These are phyloP conservation scores for Blastobotrys americana DNA, from an alignment of 805 yeast genomes.

Conservation along the genomic window DNA sequence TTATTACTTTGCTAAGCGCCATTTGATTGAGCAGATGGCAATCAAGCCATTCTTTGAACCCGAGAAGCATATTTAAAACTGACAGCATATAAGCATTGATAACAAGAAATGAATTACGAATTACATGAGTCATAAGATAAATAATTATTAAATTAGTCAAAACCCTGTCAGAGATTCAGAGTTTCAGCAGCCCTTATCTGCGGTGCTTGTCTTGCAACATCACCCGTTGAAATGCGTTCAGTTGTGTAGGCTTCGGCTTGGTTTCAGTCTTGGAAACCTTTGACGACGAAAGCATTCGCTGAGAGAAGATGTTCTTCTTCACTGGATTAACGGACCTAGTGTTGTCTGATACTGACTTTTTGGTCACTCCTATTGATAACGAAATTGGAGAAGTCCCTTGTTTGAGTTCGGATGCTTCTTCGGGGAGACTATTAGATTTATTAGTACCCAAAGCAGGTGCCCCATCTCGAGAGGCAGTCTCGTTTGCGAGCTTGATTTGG, in stretches of 20 bases:
- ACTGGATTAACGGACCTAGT: background rate
- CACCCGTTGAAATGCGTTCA: slow-evolving; percentile 16
- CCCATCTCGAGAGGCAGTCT: no score
- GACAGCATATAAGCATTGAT: background rate
- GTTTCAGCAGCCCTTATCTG: no score
- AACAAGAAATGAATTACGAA: background rate
- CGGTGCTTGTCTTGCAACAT: no score
- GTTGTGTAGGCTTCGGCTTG: slow-evolving; percentile 7
- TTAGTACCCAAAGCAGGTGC: no score
- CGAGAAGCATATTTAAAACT: slow-evolving; percentile 3
- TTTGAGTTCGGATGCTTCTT: background rate
- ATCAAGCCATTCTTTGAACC: slow-evolving; percentile 38
- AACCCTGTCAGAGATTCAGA: no score
- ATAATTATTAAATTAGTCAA: no score
- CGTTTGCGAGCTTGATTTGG: slow-evolving; percentile 46
- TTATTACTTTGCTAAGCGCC: slow-evolving; percentile 52
- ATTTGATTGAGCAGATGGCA: slow-evolving; percentile 57
- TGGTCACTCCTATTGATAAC: background rate
- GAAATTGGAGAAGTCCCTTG: background rate
- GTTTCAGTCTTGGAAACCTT: slow-evolving; percentile 3
- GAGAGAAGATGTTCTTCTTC: background rate
- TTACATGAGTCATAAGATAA: no score
- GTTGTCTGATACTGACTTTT: background rate
- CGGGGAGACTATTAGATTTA: background rate
- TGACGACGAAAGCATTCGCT: slow-evolving; percentile 3